These are phyloP conservation scores for Quercus rubra DNA, from an alignment of 306 rosid genomes.

Conservation along the genomic window DNA sequence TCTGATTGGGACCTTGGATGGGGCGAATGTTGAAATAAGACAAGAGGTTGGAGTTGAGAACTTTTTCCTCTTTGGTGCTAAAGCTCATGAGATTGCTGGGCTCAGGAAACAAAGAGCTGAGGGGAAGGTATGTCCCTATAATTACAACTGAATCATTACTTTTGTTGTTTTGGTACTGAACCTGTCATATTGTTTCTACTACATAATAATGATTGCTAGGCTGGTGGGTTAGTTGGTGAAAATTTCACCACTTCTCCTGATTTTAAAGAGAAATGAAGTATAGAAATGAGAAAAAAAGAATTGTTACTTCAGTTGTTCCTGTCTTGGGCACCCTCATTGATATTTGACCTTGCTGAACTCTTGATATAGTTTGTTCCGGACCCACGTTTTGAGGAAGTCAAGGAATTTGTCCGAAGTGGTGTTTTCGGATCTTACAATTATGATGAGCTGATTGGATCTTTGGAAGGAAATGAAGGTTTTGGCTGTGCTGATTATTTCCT, in stretches of 20 bases:
- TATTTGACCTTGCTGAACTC: constrained; percentile 24
- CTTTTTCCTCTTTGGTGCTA: constrained; percentile 94
- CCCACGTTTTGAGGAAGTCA: constrained; percentile 88
- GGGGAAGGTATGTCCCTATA: constrained; percentile 69
- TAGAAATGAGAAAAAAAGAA: background rate
- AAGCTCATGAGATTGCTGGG: constrained; percentile 90
- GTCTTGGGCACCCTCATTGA: constrained; percentile 1
- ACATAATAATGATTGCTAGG: background rate
- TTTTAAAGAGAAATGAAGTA: background rate
- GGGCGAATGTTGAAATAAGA: constrained; percentile 97
- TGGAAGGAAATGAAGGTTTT: constrained; percentile 93
- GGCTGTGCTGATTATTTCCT: constrained; percentile 96
- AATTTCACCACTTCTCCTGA: background rate
- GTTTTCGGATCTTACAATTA: constrained; percentile 74
- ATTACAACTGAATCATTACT: constrained; percentile 2
- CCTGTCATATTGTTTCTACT: background rate
- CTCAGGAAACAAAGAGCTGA: constrained; percentile 89
- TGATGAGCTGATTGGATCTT: constrained; percentile 74
- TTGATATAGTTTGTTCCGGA: constrained; percentile 80
- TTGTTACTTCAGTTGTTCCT: background rate
- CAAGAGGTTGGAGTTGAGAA: constrained; percentile 93
- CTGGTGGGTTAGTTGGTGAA: background rate
- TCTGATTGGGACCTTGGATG: constrained; percentile 94
- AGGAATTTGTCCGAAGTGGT: constrained; percentile 78
- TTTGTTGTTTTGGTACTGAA: constrained; percentile 4